A percentile compares a stretch with the other conserved stretches of the same genome.
These are phyloP conservation scores for Cryptococcus sp. DNA, from an alignment of 1,284 basidiomycete species.

Conservation along the genomic window DNA sequence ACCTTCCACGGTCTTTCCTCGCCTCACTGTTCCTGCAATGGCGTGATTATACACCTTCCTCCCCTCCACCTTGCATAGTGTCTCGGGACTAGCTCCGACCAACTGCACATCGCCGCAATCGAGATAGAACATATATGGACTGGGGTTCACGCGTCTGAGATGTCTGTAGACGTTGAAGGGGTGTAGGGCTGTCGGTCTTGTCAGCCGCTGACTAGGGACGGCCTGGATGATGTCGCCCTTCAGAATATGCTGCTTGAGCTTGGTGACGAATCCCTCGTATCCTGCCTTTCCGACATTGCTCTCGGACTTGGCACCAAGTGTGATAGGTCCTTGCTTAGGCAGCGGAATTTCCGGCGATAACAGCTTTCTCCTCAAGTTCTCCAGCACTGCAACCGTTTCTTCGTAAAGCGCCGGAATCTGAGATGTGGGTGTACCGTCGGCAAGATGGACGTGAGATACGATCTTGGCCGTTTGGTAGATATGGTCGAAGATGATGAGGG, in stretches of 20 bases:
- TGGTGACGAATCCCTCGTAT: slow-evolving; percentile 89
- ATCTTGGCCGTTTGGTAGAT: slow-evolving; percentile 93
- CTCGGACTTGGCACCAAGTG: slow-evolving; percentile 64
- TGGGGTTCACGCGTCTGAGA: slow-evolving; percentile 91
- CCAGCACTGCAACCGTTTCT: slow-evolving; percentile 75
- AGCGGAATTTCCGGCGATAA: slow-evolving; percentile 63
- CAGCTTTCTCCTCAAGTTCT: slow-evolving; percentile 69
- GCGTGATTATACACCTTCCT: slow-evolving; percentile 96
- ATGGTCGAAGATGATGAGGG: slow-evolving; percentile 94
- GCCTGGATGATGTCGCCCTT: slow-evolving; percentile 99
- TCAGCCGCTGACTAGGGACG: slow-evolving; percentile 89
- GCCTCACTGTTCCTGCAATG: slow-evolving; percentile 90
- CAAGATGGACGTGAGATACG: slow-evolving; percentile 91
- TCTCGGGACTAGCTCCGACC: slow-evolving; percentile 96
- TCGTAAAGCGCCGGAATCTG: slow-evolving; percentile 78
- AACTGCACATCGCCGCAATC: slow-evolving; percentile 91
- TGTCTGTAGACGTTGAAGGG: slow-evolving; percentile 97
- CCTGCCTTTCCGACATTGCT: slow-evolving; percentile 94
- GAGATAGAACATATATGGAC: slow-evolving; percentile 99
- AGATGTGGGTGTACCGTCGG: slow-evolving; percentile 54
- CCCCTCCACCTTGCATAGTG: slow-evolving; percentile 90
- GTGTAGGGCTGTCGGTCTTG: slow-evolving; percentile 81
- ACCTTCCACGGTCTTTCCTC: slow-evolving; percentile 85
- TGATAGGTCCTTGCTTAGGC: slow-evolving; percentile 56
- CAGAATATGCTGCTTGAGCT: slow-evolving; percentile 89